Evolutionary conservation across 805 yeast genomes (phyloP), one percentile per base, ranked within the genome.

Genomic region (Soucietia sequanensis): DNA sequence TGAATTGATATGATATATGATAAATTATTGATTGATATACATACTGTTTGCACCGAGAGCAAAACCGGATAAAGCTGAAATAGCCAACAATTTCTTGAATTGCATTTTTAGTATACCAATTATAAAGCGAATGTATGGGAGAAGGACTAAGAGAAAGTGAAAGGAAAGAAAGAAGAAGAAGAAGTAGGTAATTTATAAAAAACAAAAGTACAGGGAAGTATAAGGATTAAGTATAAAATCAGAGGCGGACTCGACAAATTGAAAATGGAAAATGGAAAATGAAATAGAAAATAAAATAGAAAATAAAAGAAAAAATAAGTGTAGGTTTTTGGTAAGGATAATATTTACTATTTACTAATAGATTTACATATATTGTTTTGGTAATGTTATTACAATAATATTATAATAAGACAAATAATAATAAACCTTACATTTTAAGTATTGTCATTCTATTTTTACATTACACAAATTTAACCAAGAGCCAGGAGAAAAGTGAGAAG

Each of bases 51-150:
- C 59, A 48, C 52, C 60, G 27, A 49, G 34, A 19, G 58, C 80
- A 40, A 72, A 47, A 42, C 76, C 75, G 47, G 75, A 70, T 32
- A 76, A 43, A 50, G 80, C 72, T 48, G 73, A 68, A 46, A 69
- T 53, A 42, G 71, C 63, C 46, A 75, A 52, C 54, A 73, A 51
- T 43, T 75, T 62, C 63, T 70, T 77, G 65, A 76, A 64, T 68
- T 76, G 82, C 84, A 80, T 78, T 41, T 41, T 46, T 27, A 33
- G 34, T 31, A n/a, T 18, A 8, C 10, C 8, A 11, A 11, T 8
- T 9, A 21, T 21, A 11, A 29, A 29, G 31, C 31, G 24, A 29
- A 29, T 19, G 29, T 12, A 27, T n/a, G n/a, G 23, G 11, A 21
- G 23, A 21, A 21, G 23, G 11, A 21, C 23, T 21, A 21, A 11